Evolutionary conservation across 1,139 yeast genomes (phyloP).

Genomic region (Pichia sp.): DNA sequence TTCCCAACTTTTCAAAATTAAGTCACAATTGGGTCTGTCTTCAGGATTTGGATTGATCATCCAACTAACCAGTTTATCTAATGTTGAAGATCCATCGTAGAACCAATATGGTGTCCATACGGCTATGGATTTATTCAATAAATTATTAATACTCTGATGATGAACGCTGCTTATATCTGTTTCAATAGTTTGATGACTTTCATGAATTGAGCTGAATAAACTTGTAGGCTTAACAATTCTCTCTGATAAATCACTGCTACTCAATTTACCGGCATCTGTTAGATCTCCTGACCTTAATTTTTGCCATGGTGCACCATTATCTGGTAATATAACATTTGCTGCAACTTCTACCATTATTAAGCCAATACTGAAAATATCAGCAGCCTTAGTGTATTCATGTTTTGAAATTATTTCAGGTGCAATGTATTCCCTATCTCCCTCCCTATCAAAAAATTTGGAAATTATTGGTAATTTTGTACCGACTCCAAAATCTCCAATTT

Average conservation of each 20-base stretch:
- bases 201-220: slow-evolving; percentile 16
- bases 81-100: slow-evolving; percentile 62
- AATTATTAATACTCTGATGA: background rate
- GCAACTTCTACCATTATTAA: slow-evolving; percentile 91
- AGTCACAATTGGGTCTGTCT: slow-evolving; percentile 71
- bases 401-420: slow-evolving; percentile 91
- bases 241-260: slow-evolving; percentile 52
- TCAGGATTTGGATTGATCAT: slow-evolving; percentile 88
- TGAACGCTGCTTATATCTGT: background rate
- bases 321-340: slow-evolving; percentile 90
- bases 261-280: slow-evolving; percentile 87
- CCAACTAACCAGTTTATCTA: slow-evolving; percentile 77
- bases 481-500: slow-evolving; percentile 77
- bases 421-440: slow-evolving; percentile 95
- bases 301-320: slow-evolving; percentile 96
- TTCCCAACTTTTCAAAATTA: slow-evolving; percentile 63
- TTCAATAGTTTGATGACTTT: slow-evolving; percentile 17
- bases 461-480: slow-evolving; percentile 48
- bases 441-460: slow-evolving; percentile 68
- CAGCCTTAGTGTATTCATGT: slow-evolving; percentile 82
- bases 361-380: slow-evolving; percentile 91
- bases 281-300: slow-evolving; percentile 91
- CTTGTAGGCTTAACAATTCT: slow-evolving; percentile 5
- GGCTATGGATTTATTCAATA: slow-evolving; percentile 12
- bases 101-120: slow-evolving; percentile 84